Conservation (phyloP, 257 asterid species). For the Perilla frutescens region DNA sequence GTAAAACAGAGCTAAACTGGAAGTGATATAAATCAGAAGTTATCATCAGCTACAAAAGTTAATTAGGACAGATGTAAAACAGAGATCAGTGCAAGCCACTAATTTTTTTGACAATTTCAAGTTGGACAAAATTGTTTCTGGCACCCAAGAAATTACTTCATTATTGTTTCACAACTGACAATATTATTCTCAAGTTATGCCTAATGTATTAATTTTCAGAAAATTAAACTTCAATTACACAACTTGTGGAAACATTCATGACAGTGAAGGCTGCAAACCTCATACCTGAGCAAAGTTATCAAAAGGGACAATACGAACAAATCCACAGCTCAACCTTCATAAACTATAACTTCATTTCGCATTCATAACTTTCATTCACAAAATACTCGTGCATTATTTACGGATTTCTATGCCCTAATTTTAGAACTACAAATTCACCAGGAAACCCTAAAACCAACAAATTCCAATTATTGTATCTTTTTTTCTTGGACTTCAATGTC, state of each 20-base stretch:
- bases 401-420: slow-evolving; percentile 39
- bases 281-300: background rate
- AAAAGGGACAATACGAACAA: slow-evolving; percentile 4
- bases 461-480: too few relatives aligned
- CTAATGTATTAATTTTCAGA: slow-evolving; percentile 9
- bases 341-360: background rate
- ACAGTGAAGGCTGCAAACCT: slow-evolving; percentile 11
- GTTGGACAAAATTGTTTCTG: background rate
- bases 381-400: background rate
- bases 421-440: slow-evolving; percentile 14
- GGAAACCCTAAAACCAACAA: background rate
- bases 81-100: background rate
- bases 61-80: slow-evolving; percentile 1
- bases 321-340: background rate
- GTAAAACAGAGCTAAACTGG: background rate
- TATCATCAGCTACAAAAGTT: background rate
- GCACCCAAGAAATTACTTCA: slow-evolving; percentile 11
- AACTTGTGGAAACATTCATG: slow-evolving; percentile 16
- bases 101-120: background rate
- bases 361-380: background rate
- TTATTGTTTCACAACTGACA: background rate
- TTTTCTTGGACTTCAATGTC: background rate
- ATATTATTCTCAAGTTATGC: slow-evolving; percentile 3
- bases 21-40: background rate
- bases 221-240: slow-evolving; percentile 17